Percentiles rank a stretch among this genome's conserved stretches.
phyloP scores from a whole-genome alignment of 78 protist species.

The Salpingoeca rosetta region DNA sequence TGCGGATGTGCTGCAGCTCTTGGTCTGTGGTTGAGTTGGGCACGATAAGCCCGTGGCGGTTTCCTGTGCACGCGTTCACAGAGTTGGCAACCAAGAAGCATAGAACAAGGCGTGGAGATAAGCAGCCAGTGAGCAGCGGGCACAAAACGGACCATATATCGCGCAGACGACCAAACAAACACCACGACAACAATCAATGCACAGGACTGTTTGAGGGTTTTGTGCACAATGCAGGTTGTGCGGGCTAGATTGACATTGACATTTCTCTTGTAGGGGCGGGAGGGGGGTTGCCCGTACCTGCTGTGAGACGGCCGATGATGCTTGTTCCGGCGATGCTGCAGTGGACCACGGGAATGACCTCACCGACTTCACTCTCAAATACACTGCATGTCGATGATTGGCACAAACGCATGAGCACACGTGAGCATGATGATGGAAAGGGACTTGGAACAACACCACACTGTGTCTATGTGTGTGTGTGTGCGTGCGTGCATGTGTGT shows the following conservation, averaged over 20 bases:
- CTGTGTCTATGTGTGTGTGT: background rate
- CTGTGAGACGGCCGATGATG: conserved; percentile 80
- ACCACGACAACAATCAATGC: background rate
- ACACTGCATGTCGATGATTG: background rate
- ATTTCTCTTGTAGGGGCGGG: too few relatives aligned
- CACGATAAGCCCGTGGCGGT: conserved; percentile 90
- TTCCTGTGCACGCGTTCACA: conserved; percentile 76
- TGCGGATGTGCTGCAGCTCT: conserved; percentile 92
- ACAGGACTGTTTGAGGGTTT: too few relatives aligned
- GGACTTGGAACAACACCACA: background rate
- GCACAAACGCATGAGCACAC: background rate
- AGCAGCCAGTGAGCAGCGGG: too few relatives aligned
- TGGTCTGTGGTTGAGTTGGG: conserved; percentile 94
- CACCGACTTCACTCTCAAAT: conserved; percentile 85
- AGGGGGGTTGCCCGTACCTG: too few relatives aligned
- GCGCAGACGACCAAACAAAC: too few relatives aligned
- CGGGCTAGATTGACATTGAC: too few relatives aligned
- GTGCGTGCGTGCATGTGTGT: too few relatives aligned
- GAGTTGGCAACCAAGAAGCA: too few relatives aligned
- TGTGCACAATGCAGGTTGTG: too few relatives aligned
- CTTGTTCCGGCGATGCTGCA: conserved; percentile 77
- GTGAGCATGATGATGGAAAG: background rate
- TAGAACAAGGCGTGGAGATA: too few relatives aligned
- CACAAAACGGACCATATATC: too few relatives aligned
- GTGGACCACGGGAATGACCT: conserved; percentile 85